These are phyloP conservation scores for Amanita polypyramis DNA, from an alignment of 768 basidiomycete species.

Conservation along the genomic window DNA sequence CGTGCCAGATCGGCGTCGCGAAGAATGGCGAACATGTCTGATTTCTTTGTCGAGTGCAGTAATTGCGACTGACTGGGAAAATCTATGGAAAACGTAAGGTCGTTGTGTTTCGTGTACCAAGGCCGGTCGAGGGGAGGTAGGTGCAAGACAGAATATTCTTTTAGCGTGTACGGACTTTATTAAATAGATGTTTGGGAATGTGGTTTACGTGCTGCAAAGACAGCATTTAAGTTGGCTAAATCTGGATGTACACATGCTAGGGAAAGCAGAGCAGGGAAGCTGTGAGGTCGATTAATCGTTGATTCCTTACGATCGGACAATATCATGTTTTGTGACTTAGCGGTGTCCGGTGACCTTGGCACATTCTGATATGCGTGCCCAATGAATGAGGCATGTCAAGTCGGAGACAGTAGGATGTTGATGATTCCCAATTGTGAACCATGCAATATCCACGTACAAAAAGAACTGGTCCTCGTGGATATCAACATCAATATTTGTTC, in stretches of 20 bases:
- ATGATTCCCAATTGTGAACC: neutral
- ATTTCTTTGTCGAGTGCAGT: conserved; percentile 15
- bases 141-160: neutral
- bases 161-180: neutral
- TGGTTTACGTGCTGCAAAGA: conserved; percentile 3
- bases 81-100: neutral
- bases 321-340: neutral
- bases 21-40: conserved; percentile 43
- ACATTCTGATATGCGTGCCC: neutral
- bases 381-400: conserved; percentile 1
- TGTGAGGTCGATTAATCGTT: too few relatives aligned
- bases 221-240: neutral
- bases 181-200: neutral
- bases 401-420: neutral
- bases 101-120: neutral
- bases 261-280: neutral
- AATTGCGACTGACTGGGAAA: neutral
- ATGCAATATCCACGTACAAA: too few relatives aligned
- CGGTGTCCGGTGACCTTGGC: neutral
- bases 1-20: conserved; percentile 50
- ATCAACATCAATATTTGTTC: neutral
- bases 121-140: neutral
- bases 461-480: neutral
- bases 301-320: neutral
- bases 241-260: neutral